phyloP scores from a whole-genome alignment of 2,329 filamentous ascomycete genomes.

The Dactylellina haptotyla region DNA sequence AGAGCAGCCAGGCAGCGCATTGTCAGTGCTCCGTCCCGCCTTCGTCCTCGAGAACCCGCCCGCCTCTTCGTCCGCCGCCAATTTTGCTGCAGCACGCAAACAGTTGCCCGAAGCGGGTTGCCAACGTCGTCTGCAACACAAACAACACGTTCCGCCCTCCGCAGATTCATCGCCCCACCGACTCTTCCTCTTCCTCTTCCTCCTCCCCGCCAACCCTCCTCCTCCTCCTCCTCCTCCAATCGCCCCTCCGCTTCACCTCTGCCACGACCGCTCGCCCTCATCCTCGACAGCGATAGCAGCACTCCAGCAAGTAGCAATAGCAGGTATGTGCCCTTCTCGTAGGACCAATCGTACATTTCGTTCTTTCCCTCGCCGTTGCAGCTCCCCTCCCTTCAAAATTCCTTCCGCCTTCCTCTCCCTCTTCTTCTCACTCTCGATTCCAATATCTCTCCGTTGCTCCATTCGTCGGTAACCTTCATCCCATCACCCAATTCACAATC shows the following conservation, averaged over 20 bases:
- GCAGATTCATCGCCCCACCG: background rate
- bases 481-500: background rate
- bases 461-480: background rate
- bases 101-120: too few relatives aligned
- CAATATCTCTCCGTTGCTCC: background rate
- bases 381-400: background rate
- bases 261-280: background rate
- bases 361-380: background rate
- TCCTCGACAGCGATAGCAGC: too few relatives aligned
- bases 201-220: background rate
- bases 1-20: background rate
- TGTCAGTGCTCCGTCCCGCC: too few relatives aligned
- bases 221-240: background rate
- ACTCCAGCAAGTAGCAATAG: too few relatives aligned
- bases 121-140: slow-evolving; percentile 40
- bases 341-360: background rate
- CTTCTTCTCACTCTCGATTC: background rate
- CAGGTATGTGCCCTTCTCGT: too few relatives aligned
- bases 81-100: background rate
- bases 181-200: background rate
- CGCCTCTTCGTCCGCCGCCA: background rate
- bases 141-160: slow-evolving; percentile 33
- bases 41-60: too few relatives aligned
- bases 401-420: background rate
- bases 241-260: background rate